These are phyloP conservation scores for Fraxinus floribunda DNA, from an alignment of 305 asterid genomes.

Conservation along the genomic window DNA sequence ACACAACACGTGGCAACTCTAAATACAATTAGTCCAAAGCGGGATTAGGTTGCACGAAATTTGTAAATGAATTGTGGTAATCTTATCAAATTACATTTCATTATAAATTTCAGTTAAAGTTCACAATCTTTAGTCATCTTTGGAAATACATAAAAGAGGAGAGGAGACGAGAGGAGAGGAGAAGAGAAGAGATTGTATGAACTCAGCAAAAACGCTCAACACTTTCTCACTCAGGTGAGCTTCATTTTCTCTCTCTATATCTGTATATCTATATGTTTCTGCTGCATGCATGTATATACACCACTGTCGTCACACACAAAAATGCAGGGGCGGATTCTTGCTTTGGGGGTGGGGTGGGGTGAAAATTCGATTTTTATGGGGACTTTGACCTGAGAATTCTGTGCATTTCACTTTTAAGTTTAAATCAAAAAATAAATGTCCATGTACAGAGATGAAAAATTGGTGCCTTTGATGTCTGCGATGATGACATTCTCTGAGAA, in stretches of 20 bases:
- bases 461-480: conserved; percentile 37
- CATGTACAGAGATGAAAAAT: conserved; percentile 24
- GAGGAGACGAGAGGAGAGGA: background rate
- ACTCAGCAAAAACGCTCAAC: conserved; percentile 29
- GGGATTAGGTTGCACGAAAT: background rate
- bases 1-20: background rate
- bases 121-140: conserved; percentile 36
- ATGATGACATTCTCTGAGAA: conserved; percentile 17
- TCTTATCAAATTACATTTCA: background rate
- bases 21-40: background rate
- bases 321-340: conserved; percentile 18
- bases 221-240: conserved; percentile 25
- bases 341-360: background rate
- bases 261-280: background rate
- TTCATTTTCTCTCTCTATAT: conserved; percentile 18
- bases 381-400: background rate
- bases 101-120: conserved; percentile 11
- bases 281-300: conserved; percentile 16
- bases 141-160: conserved; percentile 14
- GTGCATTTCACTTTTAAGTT: background rate
- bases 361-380: background rate
- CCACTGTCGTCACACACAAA: background rate
- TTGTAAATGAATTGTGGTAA: conserved; percentile 9
- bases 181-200: conserved; percentile 2
- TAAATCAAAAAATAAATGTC: conserved; percentile 33